These are phyloP conservation scores for Fusarium subglutinans DNA, from an alignment of 2,329 filamentous ascomycete genomes.

Conservation along the genomic window DNA sequence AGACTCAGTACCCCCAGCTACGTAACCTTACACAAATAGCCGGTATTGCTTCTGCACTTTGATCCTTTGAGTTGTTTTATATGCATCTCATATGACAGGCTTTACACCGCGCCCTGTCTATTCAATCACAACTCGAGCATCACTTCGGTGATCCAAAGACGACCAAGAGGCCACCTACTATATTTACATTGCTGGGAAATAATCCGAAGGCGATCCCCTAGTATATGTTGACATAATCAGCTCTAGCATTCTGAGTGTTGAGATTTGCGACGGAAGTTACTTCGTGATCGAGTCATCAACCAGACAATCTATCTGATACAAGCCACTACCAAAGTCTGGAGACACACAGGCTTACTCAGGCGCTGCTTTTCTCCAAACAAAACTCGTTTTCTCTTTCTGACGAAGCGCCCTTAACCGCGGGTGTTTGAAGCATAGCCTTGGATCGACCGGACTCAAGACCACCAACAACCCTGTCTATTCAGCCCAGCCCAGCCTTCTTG, in stretches of 20 bases:
- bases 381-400: not conserved
- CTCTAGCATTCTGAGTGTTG: slow-evolving; percentile 14
- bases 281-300: slow-evolving; percentile 21
- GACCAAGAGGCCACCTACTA: slow-evolving; percentile 8
- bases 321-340: slow-evolving; percentile 9
- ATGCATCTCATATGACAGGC: not conserved
- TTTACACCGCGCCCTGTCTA: not conserved
- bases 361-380: slow-evolving; percentile 16
- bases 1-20: slow-evolving; percentile 36
- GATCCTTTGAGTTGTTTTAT: not conserved
- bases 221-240: slow-evolving; percentile 27
- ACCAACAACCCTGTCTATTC: slow-evolving; percentile 42
- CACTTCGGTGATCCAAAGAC: slow-evolving; percentile 2
- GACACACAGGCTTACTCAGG: slow-evolving; percentile 26
- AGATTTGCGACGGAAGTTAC: slow-evolving; percentile 1
- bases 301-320: slow-evolving; percentile 32
- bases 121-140: slow-evolving; percentile 5
- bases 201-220: slow-evolving; percentile 27
- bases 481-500: slow-evolving; percentile 38
- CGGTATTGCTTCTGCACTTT: slow-evolving; percentile 1
- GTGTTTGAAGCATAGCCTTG: slow-evolving; percentile 8
- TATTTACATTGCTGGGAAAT: slow-evolving; percentile 13
- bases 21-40: not conserved
- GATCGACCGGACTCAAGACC: slow-evolving; percentile 26
- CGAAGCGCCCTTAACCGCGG: slow-evolving; percentile 26